Base-by-base conservation (phyloP, 2,329 filamentous ascomycete genomes). In the Ramichloridium luteum region DNA sequence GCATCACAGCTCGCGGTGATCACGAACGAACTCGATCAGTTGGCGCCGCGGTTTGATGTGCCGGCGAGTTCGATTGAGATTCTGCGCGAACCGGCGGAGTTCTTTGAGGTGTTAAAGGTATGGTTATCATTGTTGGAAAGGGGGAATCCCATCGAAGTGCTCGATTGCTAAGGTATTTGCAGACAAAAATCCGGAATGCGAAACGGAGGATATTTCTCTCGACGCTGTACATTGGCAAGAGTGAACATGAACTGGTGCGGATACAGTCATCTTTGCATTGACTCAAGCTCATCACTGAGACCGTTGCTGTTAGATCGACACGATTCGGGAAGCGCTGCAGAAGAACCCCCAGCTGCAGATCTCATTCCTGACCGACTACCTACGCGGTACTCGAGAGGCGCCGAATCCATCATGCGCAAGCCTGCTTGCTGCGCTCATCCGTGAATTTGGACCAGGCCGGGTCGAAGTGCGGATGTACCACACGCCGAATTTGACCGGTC, bases 381-480 rank as follows among this genome's bases (percentile, higher is more conserved):
- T 98, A 1, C 76, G 90, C 35, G 90, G 90, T 8, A 98, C 90
- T 4, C 74, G 90, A 42, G 90, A 98, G 57, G 78, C 82, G 0
- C 90, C 90, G 0, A 60, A 82, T 10, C 68, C 85, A 28, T 93
- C 85, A 44, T 90, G 80, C 56, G 90, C 86, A 3, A 94, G 86
- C 8, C 66, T 98, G 9, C 69, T 98, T 22, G 81, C 78, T 4
- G 79, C 85, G 1, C 62, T 98, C n/a, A 69, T 93, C 8, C 60
- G 68, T 5, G 83, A 93, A 46, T 93, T 94, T 58, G 86, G 88
- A 0, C 55, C 75, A 4, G 75, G 82, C 1, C 72, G 88, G 22
- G 85, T 98, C 25, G 84, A 94, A 50, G 75, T 98, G 41, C 80
- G 86, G 47, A 92, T 98, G 85, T 98, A 92, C 53, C 90, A 98